A percentile compares a stretch with the other conserved stretches of the same genome.
phyloP scores from a whole-genome alignment of 2,329 filamentous ascomycete genomes.

The Bertia moriformis region DNA sequence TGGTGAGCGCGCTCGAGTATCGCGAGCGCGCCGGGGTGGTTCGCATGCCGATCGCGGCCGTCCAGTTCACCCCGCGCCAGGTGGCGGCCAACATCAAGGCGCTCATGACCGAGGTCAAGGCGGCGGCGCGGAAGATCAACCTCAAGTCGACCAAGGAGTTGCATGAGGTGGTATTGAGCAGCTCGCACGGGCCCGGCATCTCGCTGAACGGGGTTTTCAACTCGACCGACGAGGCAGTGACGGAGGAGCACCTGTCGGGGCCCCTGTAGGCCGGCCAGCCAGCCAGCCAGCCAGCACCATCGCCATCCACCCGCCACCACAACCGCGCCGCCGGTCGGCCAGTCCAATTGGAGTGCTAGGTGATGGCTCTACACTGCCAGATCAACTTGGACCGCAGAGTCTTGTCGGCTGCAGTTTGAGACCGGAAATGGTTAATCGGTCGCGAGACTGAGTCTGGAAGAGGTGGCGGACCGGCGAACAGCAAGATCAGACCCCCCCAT shows the following conservation, averaged over 20 bases:
- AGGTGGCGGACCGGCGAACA: no score
- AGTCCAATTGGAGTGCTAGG: no score
- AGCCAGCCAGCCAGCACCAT: no score
- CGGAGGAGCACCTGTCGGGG: slow-evolving; percentile 31
- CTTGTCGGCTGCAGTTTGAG: no score
- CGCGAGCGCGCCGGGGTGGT: slow-evolving; percentile 75
- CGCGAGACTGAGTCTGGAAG: no score
- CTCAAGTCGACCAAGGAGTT: slow-evolving; percentile 54
- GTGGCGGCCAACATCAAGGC: slow-evolving; percentile 70
- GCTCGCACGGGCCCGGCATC: slow-evolving; percentile 74
- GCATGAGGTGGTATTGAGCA: slow-evolving; percentile 54
- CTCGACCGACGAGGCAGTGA: slow-evolving; percentile 40
- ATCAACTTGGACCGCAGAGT: no score
- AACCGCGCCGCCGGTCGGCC: no score
- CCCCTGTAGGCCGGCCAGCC: slow-evolving; percentile 43
- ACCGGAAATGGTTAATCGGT: no score
- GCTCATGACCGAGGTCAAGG: slow-evolving; percentile 64
- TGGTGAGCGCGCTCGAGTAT: slow-evolving; percentile 75
- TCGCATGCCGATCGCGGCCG: slow-evolving; percentile 76
- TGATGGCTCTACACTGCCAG: no score
- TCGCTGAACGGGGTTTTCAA: slow-evolving; percentile 70
- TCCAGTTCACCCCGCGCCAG: slow-evolving; percentile 77
- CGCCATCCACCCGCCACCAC: no score
- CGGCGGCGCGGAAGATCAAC: slow-evolving; percentile 53
- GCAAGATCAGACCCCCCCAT: no score